A percentile compares a stretch with the other conserved stretches of the same genome.
These are phyloP conservation scores for Logfia minima DNA, from an alignment of 129 eudicot genomes.

Conservation along the genomic window DNA sequence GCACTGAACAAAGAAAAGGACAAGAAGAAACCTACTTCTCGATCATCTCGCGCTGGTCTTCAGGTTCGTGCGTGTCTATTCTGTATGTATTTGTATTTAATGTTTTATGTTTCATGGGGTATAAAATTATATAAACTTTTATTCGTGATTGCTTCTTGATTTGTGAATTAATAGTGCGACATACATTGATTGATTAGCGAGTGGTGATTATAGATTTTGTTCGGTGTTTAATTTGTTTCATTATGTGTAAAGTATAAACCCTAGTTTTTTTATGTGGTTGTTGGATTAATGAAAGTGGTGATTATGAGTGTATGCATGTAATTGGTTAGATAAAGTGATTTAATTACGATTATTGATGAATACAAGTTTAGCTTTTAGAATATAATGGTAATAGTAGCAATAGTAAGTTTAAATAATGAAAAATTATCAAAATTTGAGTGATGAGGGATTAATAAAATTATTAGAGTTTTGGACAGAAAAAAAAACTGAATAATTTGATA, in stretches of 20 bases:
- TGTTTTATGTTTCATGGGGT: not conserved
- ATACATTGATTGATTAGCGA: not conserved
- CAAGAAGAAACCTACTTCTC: slow-evolving; percentile 76
- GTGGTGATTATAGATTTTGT: not conserved
- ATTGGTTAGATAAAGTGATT: not conserved
- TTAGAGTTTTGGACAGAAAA: too few species aligned
- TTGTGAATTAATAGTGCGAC: too few species aligned
- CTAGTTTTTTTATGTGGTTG: too few species aligned
- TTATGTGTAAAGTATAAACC: not conserved
- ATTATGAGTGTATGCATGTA: not conserved
- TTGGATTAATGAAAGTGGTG: too few species aligned
- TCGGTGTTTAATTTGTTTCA: slow-evolving; percentile 1
- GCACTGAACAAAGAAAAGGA: slow-evolving; percentile 69
- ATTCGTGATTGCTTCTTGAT: not conserved
- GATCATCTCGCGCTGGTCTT: slow-evolving; percentile 90
- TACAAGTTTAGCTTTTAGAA: not conserved
- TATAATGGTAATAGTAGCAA: too few species aligned
- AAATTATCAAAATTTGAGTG: too few species aligned
- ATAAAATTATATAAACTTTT: not conserved
- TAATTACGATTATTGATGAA: not conserved
- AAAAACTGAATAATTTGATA: too few species aligned
- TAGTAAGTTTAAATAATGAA: too few species aligned
- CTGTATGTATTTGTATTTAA: not conserved
- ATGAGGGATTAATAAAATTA: too few species aligned
- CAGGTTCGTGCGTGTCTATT: slow-evolving; percentile 45